A percentile compares a stretch with the other conserved stretches of the same genome.
Conservation (phyloP, 108 stramenopile genomes). For the Nannochloropsis salina region DNA sequence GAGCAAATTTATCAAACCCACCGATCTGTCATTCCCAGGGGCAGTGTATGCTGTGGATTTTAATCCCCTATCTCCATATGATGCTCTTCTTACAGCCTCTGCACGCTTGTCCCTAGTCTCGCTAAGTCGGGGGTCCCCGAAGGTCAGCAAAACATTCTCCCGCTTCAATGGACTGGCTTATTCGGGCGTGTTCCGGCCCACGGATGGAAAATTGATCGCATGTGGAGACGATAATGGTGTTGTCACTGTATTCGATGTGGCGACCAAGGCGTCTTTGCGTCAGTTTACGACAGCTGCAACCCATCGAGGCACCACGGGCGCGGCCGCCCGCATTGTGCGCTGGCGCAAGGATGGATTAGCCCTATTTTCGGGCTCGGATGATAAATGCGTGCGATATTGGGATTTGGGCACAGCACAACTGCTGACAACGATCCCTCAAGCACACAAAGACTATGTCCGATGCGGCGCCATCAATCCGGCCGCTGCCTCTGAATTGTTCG, state of each 20-base stretch:
- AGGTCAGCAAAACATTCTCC: constrained; percentile 5
- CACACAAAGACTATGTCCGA: constrained; percentile 49
- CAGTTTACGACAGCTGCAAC: constrained; percentile 24
- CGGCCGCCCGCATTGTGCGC: constrained; percentile 32
- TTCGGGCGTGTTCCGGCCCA: constrained; percentile 18
- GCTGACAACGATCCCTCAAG: constrained; percentile 26
- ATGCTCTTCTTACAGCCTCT: background rate
- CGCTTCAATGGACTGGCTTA: background rate
- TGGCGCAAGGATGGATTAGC: constrained; percentile 46
- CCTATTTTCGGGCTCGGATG: constrained; percentile 50
- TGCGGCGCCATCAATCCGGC: constrained; percentile 9
- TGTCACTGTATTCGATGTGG: constrained; percentile 14
- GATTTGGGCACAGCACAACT: constrained; percentile 45
- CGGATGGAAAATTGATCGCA: background rate
- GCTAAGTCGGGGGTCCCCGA: background rate
- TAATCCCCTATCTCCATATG: background rate
- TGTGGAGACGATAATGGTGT: background rate
- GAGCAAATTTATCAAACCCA: constrained; percentile 18
- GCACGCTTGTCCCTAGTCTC: background rate
- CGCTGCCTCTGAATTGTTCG: constrained; percentile 31
- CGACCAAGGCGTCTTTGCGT: constrained; percentile 16
- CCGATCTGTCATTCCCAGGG: background rate
- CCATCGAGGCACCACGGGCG: background rate
- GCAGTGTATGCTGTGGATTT: constrained; percentile 4
- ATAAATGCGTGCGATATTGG: constrained; percentile 47